Conservation (phyloP, 2,329 filamentous ascomycete genomes). For the Colletotrichum costaricense region DNA sequence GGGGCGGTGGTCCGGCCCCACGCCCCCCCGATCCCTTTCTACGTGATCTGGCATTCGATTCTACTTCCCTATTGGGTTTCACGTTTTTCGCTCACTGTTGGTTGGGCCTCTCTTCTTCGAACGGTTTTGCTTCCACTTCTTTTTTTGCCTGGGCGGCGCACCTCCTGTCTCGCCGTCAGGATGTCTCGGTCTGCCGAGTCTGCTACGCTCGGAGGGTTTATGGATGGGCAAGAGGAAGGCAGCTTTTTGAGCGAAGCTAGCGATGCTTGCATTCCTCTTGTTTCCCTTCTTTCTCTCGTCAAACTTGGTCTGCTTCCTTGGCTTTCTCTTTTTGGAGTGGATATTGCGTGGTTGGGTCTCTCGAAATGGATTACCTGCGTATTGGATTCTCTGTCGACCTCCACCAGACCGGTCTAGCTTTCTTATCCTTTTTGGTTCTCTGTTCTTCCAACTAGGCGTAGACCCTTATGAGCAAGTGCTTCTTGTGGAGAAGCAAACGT, state of each 20-base stretch:
- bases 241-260: background rate
- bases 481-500: background rate
- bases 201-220: background rate
- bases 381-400: conserved; percentile 9
- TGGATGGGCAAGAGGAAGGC: conserved; percentile 10
- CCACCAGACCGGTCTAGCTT: background rate
- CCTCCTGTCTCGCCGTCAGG: conserved; percentile 9
- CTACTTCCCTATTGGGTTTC: conserved; percentile 17
- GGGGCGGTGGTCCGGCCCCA: background rate
- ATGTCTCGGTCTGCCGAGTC: conserved; percentile 4
- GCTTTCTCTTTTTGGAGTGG: background rate
- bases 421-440: background rate
- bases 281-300: conserved; percentile 3
- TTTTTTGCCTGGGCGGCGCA: background rate
- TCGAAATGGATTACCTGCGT: conserved; percentile 14
- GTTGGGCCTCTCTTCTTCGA: too few species aligned
- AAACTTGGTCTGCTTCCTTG: background rate
- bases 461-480: too few species aligned
- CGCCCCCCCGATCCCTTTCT: background rate
- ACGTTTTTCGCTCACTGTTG: background rate
- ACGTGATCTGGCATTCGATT: conserved; percentile 12
- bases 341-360: background rate
- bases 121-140: background rate
- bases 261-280: conserved; percentile 16
- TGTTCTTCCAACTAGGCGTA: too few species aligned